phyloP scores from a whole-genome alignment of 768 basidiomycete genomes.

The Leccinum boreale region DNA sequence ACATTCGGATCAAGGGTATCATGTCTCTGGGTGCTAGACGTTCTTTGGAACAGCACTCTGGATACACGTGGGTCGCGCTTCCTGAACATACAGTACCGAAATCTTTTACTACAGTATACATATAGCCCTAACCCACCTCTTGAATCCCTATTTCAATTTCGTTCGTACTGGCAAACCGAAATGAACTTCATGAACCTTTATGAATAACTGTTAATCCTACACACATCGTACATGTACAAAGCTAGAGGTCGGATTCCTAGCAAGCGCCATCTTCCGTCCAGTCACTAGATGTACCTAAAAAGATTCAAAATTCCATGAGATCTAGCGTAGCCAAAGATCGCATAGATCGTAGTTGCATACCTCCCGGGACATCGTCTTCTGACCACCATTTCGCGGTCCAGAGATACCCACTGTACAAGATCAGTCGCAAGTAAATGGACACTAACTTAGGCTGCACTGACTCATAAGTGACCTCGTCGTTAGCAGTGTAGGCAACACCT shows the following conservation, averaged over 20 bases:
- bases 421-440: conserved; percentile 2
- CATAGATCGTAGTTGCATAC: conserved; percentile 17
- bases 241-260: conserved; percentile 4
- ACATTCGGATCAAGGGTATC: neutral
- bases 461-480: conserved; percentile 50
- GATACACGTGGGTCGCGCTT: neutral
- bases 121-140: neutral
- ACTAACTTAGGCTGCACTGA: conserved; percentile 27
- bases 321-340: neutral
- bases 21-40: neutral
- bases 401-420: conserved; percentile 22
- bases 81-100: neutral
- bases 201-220: neutral
- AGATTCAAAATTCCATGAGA: neutral
- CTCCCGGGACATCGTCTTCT: conserved; percentile 48
- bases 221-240: neutral
- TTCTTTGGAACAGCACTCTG: neutral
- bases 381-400: conserved; percentile 65
- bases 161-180: neutral
- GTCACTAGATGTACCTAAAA: conserved; percentile 45
- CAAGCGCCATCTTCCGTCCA: conserved; percentile 62
- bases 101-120: neutral
- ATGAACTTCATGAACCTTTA: neutral
- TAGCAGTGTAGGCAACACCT: conserved; percentile 46
- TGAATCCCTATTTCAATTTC: neutral